A percentile compares a stretch with the other conserved stretches of the same genome.
Evolutionary conservation across 2,329 filamentous ascomycete genomes (phyloP).

Genomic region (Colletotrichum sp.): DNA sequence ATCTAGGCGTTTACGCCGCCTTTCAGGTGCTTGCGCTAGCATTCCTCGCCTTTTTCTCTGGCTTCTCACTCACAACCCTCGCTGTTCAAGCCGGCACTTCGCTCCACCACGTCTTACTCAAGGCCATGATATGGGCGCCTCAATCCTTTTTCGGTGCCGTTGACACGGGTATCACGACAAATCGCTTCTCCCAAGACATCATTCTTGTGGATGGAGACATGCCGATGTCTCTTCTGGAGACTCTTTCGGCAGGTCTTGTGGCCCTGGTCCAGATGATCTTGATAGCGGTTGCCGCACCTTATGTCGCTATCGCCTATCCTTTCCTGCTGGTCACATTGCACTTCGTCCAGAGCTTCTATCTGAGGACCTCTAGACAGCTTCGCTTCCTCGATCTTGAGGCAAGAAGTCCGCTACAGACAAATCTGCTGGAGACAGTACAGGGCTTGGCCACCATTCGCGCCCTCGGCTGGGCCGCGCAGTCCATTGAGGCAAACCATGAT

Average conservation of each 20-base stretch:
- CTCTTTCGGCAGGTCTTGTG: slow-evolving; percentile 25
- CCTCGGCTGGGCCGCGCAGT: slow-evolving; percentile 48
- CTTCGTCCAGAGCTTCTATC: slow-evolving; percentile 56
- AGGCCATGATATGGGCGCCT: slow-evolving; percentile 17
- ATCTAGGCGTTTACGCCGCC: slow-evolving; percentile 25
- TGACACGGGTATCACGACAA: slow-evolving; percentile 7
- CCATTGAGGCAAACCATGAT: slow-evolving; percentile 38
- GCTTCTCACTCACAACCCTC: background rate
- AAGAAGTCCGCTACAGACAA: slow-evolving; percentile 52
- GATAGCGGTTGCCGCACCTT: background rate
- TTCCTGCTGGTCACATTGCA: background rate
- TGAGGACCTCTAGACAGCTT: slow-evolving; percentile 60
- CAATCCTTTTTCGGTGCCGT: slow-evolving; percentile 11
- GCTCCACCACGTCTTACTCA: slow-evolving; percentile 4
- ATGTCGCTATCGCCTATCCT: background rate
- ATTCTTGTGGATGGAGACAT: slow-evolving; percentile 24
- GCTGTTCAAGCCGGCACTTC: background rate
- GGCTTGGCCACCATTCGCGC: slow-evolving; percentile 55
- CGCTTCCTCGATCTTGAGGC: slow-evolving; percentile 58
- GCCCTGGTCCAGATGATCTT: background rate
- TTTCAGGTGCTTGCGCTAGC: slow-evolving; percentile 28
- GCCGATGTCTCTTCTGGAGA: slow-evolving; percentile 10
- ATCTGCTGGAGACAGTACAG: slow-evolving; percentile 53
- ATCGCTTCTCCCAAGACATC: slow-evolving; percentile 22
- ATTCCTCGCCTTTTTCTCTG: slow-evolving; percentile 10